These are phyloP conservation scores for Myxozyma melibiosi DNA, from an alignment of 805 yeast species.

Conservation along the genomic window DNA sequence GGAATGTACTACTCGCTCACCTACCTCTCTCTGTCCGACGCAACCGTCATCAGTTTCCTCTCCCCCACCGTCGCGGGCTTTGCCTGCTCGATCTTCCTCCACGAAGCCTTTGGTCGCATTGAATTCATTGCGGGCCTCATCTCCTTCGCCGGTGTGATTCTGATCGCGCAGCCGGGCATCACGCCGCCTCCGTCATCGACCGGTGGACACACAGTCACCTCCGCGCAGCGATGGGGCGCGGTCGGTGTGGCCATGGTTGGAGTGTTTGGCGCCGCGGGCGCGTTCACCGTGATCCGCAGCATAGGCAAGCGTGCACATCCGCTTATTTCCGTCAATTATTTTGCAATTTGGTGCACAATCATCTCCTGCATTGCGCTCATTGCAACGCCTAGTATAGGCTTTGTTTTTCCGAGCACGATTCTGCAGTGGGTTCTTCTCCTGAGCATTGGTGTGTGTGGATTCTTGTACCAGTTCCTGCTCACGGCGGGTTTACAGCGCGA, in stretches of 20 bases:
- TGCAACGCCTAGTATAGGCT: constrained; percentile 58
- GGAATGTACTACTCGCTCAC: constrained; percentile 74
- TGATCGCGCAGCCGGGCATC: constrained; percentile 72
- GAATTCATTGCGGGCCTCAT: constrained; percentile 71
- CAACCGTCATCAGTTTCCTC: constrained; percentile 76
- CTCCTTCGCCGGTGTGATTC: constrained; percentile 73
- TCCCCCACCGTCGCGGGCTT: constrained; percentile 77
- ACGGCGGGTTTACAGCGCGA: constrained; percentile 86
- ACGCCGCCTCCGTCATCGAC: constrained; percentile 30
- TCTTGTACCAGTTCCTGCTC: constrained; percentile 73
- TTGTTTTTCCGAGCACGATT: constrained; percentile 60
- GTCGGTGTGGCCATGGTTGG: constrained; percentile 65
- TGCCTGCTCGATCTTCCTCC: constrained; percentile 65
- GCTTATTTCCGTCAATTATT: constrained; percentile 73
- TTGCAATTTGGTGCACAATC: constrained; percentile 62
- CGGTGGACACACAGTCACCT: constrained; percentile 48
- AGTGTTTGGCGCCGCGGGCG: constrained; percentile 67
- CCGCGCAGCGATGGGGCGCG: constrained; percentile 61
- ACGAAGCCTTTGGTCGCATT: constrained; percentile 63
- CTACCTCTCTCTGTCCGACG: constrained; percentile 76
- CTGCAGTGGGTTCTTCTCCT: constrained; percentile 68
- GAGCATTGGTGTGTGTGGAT: constrained; percentile 74
- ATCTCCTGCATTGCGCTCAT: constrained; percentile 57
- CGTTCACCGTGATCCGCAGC: constrained; percentile 68
- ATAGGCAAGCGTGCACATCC: constrained; percentile 84